Percentiles rank a stretch among this genome's conserved stretches.
These are phyloP conservation scores for Graphium sp. DNA, from an alignment of 2,329 filamentous ascomycete genomes.

Conservation along the genomic window DNA sequence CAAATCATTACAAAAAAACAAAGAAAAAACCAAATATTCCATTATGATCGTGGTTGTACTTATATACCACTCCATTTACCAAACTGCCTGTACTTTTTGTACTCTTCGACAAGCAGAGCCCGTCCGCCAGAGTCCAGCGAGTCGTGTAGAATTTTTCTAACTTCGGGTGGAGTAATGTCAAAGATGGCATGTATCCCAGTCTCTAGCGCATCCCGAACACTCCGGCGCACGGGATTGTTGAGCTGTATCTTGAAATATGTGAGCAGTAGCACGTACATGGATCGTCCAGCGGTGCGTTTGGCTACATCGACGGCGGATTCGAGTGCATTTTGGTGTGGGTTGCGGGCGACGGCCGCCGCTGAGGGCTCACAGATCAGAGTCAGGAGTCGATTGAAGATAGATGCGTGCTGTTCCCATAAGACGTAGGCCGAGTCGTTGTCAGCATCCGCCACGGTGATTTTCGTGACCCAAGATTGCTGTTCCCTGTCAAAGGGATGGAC, in stretches of 20 bases:
- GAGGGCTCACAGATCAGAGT: slow-evolving; percentile 44
- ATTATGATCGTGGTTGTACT: too few species aligned
- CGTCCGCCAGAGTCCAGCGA: slow-evolving; percentile 40
- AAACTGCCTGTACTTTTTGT: slow-evolving; percentile 41
- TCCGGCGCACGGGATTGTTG: slow-evolving; percentile 30
- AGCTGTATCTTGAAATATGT: slow-evolving; percentile 45
- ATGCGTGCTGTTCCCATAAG: slow-evolving; percentile 23
- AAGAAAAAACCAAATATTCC: too few species aligned
- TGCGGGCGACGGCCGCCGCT: slow-evolving; percentile 33
- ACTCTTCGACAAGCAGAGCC: slow-evolving; percentile 40
- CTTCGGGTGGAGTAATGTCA: slow-evolving; percentile 36
- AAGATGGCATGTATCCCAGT: slow-evolving; percentile 41
- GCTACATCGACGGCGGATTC: slow-evolving; percentile 44
- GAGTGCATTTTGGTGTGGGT: slow-evolving; percentile 20
- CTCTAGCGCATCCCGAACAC: slow-evolving; percentile 36
- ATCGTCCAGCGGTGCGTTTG: slow-evolving; percentile 41
- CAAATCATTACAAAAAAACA: too few species aligned
- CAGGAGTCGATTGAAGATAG: slow-evolving; percentile 34
- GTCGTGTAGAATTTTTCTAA: slow-evolving; percentile 39
- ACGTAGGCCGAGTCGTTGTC: slow-evolving; percentile 14
- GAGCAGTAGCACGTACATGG: slow-evolving; percentile 45
- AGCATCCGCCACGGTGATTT: slow-evolving; percentile 8
- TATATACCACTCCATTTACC: slow-evolving; percentile 47
- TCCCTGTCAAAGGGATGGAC: slow-evolving; percentile 15
- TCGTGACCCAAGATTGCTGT: slow-evolving; percentile 9